Evolutionary conservation across 352 stramenopile species (phyloP), one percentile per base, ranked within the genome.

Genomic region (Phytophthora pluvialis): DNA sequence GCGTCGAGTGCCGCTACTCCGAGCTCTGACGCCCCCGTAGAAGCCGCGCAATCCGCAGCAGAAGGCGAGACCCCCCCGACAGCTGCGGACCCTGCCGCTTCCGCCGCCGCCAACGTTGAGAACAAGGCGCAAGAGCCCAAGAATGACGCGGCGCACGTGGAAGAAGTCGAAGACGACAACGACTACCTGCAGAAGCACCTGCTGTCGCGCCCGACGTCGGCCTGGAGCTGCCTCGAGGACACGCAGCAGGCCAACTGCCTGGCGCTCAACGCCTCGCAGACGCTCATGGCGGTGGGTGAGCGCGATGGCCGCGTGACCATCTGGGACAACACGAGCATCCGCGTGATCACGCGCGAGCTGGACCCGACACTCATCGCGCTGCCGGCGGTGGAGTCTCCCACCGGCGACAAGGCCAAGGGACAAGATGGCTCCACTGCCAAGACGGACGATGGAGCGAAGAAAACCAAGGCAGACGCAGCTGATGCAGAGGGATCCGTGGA

Each of bases 291-390:
- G 5, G 83, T 95, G 25, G 87, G 87, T 43, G 85, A 94, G 65
- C 86, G 85, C 33, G 87, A 93, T 32, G 87, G 87, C 5, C 78
- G 86, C 39, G 73, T 95, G n/a, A 91, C 76, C 8, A 79, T 95
- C 26, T 95, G 87, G 87, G 87, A 95, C 66, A 93, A 91, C 54
- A 86, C 83, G 28, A 88, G 77, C 6, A 80, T 95, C 12, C 83
- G 81, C 25, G 84, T 90, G 28, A 89, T 93, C 65, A 92, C 81
- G 40, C 80, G 84, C 3, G 83, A 93, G 60, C 70, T 95, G 45
- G 83, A 93, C 38, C 87, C 87, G 33, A 90, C 83, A 42, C 67
- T 83, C 5, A 83, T 90, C 32, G 54, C 70, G 6, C 35, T 89
- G n/a, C 77, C 82, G 15, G 44, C 43, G 1, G 65, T 70, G 29